phyloP scores from a whole-genome alignment of 306 rosid genomes.

The apple (Malus domestica) region ASM211411v1 NC_041799.1:265501-266000 shows the following conservation, averaged over 20 bases:
- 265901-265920: background rate
- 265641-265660: background rate
- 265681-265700: background rate
- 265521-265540: fast-evolving
- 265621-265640: no score
- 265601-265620: no score
- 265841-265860: conserved; percentile 7
- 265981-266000: background rate
- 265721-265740: conserved; percentile 15
- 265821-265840: conserved; percentile 16
- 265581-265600: no score
- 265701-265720: conserved; percentile 25
- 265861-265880: background rate
- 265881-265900: no score
- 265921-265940: background rate
- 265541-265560: no score
- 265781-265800: conserved; percentile 4
- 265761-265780: conserved; percentile 6
- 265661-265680: background rate
- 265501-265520: no score
- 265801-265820: conserved; percentile 2
- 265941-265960: background rate
- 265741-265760: conserved; percentile 3
- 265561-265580: fast-evolving
- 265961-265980: background rate